Base-by-base conservation (phyloP, 805 yeast species). In the Jamesozyma jinghongensis region DNA sequence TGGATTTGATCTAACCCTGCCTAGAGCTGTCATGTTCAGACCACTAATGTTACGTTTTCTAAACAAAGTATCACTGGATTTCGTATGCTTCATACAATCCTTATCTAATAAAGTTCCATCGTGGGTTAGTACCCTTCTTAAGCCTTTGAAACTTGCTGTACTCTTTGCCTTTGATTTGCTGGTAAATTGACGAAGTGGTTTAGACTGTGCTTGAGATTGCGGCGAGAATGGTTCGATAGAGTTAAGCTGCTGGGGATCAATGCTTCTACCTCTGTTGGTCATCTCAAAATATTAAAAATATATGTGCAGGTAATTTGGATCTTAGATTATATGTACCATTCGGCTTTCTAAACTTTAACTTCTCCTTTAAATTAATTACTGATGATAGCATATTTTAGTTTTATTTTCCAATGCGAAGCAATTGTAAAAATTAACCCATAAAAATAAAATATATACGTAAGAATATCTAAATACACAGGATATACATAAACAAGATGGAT, bases 401-500 rank as follows among this genome's bases (percentile, higher is more conserved):
- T 22, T 22, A 10, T 22, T 22, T 22, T 22, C 6, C 26, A 22
- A 22, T 22, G 26, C 26, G 26, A 22, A n/a, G n/a, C n/a, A n/a
- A 22, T 22, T 22, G 10, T 7, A 22, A 10, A 22, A 7, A 22
- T 7, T 22, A 10, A 22, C 6, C 6, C 26, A 22, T 7, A 10
- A 6, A 22, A 22, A 22, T 10, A 7, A 22, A 6, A 10, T 22
- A 7, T 22, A 22, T 6, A 22, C 26, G 10, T 7, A 22, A 22
- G 26, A 22, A 22, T 6, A 22, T 10, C n/a, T n/a, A n/a, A 22
- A 22, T 22, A 22, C 26, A 22, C 6, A 22, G 26, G 5, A 11
- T 8, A 19, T 13, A 16, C 8, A 17, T 5, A 12, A 19, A 10
- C 4, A 32, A 12, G 14, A 74, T 74, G 77, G 66, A 75, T 49